Evolutionary conservation across 805 yeast genomes (phyloP).

Genomic region (Candida khao-thaluensis): DNA sequence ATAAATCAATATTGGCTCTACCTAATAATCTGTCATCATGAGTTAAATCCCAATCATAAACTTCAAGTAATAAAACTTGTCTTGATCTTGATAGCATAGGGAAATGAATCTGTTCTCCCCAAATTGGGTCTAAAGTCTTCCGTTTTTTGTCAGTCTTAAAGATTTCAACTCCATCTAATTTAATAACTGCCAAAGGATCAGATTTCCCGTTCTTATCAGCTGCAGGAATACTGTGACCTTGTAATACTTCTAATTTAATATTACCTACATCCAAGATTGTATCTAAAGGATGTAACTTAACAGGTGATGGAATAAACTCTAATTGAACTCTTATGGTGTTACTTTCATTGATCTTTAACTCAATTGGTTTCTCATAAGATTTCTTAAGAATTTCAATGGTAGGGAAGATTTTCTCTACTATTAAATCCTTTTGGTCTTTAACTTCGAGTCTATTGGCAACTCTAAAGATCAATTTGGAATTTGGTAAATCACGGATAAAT

Average conservation of each 20-base stretch:
- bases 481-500: conserved; percentile 68
- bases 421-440: conserved; percentile 46
- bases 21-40: conserved; percentile 68
- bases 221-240: conserved; percentile 53
- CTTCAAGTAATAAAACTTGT: conserved; percentile 46
- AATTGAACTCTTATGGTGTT: conserved; percentile 48
- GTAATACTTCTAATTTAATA: conserved; percentile 53
- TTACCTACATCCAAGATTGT: conserved; percentile 68
- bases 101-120: conserved; percentile 66
- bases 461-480: conserved; percentile 58
- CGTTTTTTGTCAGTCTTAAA: conserved; percentile 61
- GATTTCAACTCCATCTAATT: conserved; percentile 51
- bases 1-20: conserved; percentile 47
- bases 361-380: conserved; percentile 46
- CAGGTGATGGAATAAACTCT: conserved; percentile 60
- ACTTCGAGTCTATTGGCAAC: conserved; percentile 53
- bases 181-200: conserved; percentile 64
- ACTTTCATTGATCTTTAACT: conserved; percentile 41
- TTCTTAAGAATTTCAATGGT: conserved; percentile 56
- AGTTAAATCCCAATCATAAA: conserved; percentile 77
- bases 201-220: conserved; percentile 76
- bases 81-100: conserved; percentile 65
- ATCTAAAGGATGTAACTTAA: conserved; percentile 55
- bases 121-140: conserved; percentile 68
- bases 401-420: conserved; percentile 47